Evolutionary conservation across 257 asterid species (phyloP), one percentile per base, ranked within the genome.

Genomic region (Haberlea rhodopensis): DNA sequence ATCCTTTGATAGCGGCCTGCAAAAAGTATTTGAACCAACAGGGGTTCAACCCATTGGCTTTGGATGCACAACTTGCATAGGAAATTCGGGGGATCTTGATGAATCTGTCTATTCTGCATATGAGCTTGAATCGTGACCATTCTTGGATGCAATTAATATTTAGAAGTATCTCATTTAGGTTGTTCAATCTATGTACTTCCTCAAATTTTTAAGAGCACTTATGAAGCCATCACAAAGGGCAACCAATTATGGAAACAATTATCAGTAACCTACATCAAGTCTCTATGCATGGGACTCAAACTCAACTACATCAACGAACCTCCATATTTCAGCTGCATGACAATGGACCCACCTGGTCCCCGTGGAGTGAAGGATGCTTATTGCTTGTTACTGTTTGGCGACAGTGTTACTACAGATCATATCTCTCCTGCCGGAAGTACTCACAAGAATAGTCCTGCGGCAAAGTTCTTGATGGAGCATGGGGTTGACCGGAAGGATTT

Each of bases 31-130:
- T 89, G 80, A 87, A 85, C 73, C 85, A 85, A 81, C 98, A 86
- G 77, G 98, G 98, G 43, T 91, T 91, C 62, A n/a, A 82, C 61
- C 87, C 29, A 96, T 91, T 65, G 98, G 98, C 66, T 91, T 85
- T 80, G 98, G 98, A 48, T 91, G 98, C 83, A 91, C 98, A 29
- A 91, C 98, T 29, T 91, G 98, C 72, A 91, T 91, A 63, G 98
- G 98, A 51, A 91, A 91, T 82, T 91, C 98, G 18, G 96, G 98
- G 63, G 98, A 91, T 67, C 95, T 91, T 57, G 87, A 86, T 53
- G 98, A 89, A 73, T 76, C 96, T 43, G 98, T 91, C 46, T 80
- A 95, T 67, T 72, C 91, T 53, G 90, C 83, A 55, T 40, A 5
- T 60, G 20, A 24, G 56, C 57, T 28, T 40, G 48, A 65, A 53